Conservation (phyloP, 2,329 filamentous ascomycete genomes). For the Phoma sp. region DNA sequence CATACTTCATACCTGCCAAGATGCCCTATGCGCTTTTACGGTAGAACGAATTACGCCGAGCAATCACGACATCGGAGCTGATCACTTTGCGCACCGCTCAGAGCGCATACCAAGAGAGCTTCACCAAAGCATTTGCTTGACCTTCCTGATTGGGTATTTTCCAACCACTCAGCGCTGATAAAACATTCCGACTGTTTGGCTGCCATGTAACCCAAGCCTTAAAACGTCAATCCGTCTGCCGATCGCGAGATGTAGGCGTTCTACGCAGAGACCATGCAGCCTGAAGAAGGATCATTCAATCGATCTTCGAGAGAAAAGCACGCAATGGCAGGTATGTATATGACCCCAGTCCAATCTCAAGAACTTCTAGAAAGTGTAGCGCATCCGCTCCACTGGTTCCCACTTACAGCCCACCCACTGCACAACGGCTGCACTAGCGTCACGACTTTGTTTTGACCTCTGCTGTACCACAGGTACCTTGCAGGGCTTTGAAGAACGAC, state of each 20-base stretch:
- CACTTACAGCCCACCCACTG: neutral
- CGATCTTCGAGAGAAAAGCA: slow-evolving; percentile 20
- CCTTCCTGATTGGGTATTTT: slow-evolving; percentile 36
- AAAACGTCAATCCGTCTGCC: slow-evolving; percentile 30
- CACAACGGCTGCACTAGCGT: neutral
- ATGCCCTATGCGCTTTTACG: slow-evolving; percentile 18
- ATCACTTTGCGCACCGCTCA: slow-evolving; percentile 17
- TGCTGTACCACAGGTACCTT: neutral
- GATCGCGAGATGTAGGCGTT: slow-evolving; percentile 36
- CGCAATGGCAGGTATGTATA: slow-evolving; percentile 26
- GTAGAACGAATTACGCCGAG: slow-evolving; percentile 31
- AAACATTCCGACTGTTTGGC: slow-evolving; percentile 9
- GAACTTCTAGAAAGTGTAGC: slow-evolving; percentile 15
- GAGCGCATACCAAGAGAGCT: slow-evolving; percentile 30
- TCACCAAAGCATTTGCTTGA: slow-evolving; percentile 25
- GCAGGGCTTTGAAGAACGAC: neutral
- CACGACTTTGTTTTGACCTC: slow-evolving; percentile 2
- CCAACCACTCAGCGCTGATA: slow-evolving; percentile 21
- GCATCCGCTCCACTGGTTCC: slow-evolving; percentile 13
- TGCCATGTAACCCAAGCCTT: slow-evolving; percentile 37
- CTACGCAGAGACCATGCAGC: neutral
- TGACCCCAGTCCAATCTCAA: slow-evolving; percentile 16
- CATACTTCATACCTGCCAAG: slow-evolving; percentile 8
- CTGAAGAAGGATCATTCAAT: neutral
- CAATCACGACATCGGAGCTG: slow-evolving; percentile 36